Evolutionary conservation across 805 yeast species (phyloP).

Genomic region (Teunomyces lycoperdinae): DNA sequence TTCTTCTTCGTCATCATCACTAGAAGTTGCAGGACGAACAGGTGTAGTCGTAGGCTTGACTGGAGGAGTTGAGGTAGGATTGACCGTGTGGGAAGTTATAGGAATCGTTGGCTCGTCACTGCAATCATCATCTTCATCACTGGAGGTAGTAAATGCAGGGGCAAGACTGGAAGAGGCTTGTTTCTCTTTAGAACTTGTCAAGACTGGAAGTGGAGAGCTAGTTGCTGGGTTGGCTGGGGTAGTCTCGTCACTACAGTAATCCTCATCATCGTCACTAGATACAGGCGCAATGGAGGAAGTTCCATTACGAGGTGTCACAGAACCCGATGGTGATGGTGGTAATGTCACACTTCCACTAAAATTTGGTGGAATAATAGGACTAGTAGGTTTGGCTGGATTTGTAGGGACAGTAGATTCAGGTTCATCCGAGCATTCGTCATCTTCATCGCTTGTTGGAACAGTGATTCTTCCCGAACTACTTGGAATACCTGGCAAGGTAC

Average conservation of each 20-base stretch:
- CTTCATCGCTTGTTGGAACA: constrained; percentile 2
- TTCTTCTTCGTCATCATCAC: constrained; percentile 10
- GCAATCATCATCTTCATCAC: constrained; percentile 1
- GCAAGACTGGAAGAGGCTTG: background rate
- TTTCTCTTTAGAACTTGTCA: too few species aligned
- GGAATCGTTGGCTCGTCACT: too few species aligned
- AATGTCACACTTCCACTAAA: background rate
- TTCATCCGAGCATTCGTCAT: constrained; percentile 6
- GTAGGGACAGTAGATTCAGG: background rate
- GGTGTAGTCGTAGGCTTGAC: background rate
- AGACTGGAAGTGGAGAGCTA: background rate
- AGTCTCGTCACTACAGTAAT: background rate
- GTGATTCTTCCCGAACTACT: constrained; percentile 6
- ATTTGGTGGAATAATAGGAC: background rate
- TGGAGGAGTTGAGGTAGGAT: background rate
- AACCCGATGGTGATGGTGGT: background rate
- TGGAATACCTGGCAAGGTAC: background rate
- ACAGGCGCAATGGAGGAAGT: constrained; percentile 2
- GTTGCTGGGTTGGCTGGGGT: background rate
- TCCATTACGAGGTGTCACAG: background rate
- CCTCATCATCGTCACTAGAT: constrained; percentile 11
- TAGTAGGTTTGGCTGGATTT: background rate
- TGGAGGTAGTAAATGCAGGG: background rate
- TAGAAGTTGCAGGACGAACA: background rate
- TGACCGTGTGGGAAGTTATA: too few species aligned